Evolutionary conservation across 2,329 filamentous ascomycete species (phyloP).

Genomic region (Rutstroemia sp.): DNA sequence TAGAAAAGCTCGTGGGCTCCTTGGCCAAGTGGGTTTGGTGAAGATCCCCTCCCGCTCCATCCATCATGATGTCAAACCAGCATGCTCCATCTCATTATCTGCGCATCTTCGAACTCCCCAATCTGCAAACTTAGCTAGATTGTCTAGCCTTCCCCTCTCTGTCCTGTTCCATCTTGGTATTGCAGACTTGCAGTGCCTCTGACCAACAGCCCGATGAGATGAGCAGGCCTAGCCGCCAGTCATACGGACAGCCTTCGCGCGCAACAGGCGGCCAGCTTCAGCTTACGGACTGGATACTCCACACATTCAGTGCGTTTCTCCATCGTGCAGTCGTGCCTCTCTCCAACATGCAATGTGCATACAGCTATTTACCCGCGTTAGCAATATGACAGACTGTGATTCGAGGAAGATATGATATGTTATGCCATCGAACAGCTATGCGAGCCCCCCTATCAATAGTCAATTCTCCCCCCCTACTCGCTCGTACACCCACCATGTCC

Average conservation of each 20-base stretch:
- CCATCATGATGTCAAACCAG: neutral
- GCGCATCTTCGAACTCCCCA: no score
- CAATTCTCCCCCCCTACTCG: neutral
- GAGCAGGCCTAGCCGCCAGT: neutral
- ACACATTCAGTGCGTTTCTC: neutral
- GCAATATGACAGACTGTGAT: neutral
- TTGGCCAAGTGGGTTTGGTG: neutral
- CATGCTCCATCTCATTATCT: neutral
- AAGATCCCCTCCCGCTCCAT: no score
- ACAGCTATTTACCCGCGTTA: neutral
- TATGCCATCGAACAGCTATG: no score
- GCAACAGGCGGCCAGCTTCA: neutral
- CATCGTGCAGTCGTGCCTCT: neutral
- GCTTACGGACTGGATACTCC: neutral
- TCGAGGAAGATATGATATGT: neutral
- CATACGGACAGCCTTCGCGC: neutral
- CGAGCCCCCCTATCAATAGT: neutral
- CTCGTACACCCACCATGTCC: neutral
- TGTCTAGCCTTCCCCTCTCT: neutral
- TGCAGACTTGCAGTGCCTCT: neutral
- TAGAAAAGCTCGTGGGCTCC: neutral
- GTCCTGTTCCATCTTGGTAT: neutral
- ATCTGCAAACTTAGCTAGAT: no score
- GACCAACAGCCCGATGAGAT: neutral
- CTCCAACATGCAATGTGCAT: neutral